Evolutionary conservation across 345 rosid genomes (phyloP).

Genomic region (Rhodamnia argentea): DNA sequence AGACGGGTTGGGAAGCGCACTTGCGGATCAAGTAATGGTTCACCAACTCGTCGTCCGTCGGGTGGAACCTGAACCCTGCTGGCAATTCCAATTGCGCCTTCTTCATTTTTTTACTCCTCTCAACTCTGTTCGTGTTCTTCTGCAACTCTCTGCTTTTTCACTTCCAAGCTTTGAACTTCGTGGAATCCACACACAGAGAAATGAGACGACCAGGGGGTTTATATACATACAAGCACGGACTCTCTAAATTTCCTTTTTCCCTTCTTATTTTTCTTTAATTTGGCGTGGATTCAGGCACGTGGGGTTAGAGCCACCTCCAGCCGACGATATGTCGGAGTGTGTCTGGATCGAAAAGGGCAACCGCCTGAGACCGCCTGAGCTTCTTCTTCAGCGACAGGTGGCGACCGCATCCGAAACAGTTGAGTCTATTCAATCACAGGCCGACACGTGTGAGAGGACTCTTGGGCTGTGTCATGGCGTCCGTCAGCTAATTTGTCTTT

Average conservation of each 20-base stretch:
- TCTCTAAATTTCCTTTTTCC: too few relatives aligned
- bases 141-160: neutral
- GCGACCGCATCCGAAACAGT: neutral
- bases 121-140: neutral
- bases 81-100: conserved; percentile 48
- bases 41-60: conserved; percentile 91
- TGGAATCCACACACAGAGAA: neutral
- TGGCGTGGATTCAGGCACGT: too few relatives aligned
- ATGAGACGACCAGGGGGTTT: neutral
- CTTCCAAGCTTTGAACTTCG: neutral
- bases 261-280: too few relatives aligned
- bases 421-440: neutral
- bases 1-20: too few relatives aligned
- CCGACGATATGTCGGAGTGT: too few relatives aligned
- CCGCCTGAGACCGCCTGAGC: neutral
- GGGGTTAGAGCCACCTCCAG: too few relatives aligned
- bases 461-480: neutral
- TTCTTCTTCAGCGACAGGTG: neutral
- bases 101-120: neutral
- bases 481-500: neutral
- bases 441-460: neutral
- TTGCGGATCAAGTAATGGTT: conserved; percentile 35
- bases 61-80: conserved; percentile 91
- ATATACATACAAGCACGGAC: neutral
- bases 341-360: neutral